phyloP scores from a whole-genome alignment of 768 basidiomycete genomes.

The Infundibulicybe gibba region DNA sequence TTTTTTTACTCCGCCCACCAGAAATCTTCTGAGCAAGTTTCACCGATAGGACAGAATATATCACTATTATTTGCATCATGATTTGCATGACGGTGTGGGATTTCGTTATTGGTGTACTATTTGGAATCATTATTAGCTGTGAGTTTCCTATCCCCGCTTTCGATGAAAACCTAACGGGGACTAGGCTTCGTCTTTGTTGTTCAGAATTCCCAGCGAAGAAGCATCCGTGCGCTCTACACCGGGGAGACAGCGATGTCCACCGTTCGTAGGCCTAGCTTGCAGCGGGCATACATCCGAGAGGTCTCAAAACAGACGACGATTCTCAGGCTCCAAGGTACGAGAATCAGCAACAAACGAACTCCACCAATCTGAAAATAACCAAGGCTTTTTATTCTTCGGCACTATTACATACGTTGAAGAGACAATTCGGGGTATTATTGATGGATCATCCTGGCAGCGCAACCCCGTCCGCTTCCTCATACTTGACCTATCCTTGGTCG shows the following conservation, averaged over 20 bases:
- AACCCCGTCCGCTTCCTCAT: constrained; percentile 88
- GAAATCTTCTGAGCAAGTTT: constrained; percentile 1
- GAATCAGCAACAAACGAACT: background rate
- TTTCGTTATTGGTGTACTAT: constrained; percentile 90
- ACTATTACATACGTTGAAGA: constrained; percentile 91
- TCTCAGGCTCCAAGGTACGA: constrained; percentile 75
- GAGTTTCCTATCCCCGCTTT: constrained; percentile 22
- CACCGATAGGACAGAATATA: constrained; percentile 59
- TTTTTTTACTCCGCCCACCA: constrained; percentile 4
- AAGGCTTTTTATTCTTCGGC: constrained; percentile 88
- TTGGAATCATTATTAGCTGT: constrained; percentile 92
- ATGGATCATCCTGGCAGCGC: constrained; percentile 63
- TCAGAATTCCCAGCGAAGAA: constrained; percentile 81
- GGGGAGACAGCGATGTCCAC: constrained; percentile 87
- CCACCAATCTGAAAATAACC: background rate
- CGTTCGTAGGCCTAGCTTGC: constrained; percentile 83
- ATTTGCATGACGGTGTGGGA: constrained; percentile 93
- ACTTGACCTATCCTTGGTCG: constrained; percentile 81
- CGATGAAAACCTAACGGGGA: background rate
- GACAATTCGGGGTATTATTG: constrained; percentile 72
- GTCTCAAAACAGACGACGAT: constrained; percentile 91
- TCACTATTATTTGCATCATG: constrained; percentile 84
- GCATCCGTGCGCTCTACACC: constrained; percentile 80
- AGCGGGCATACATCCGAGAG: constrained; percentile 87
- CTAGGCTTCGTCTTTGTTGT: constrained; percentile 95